Evolutionary conservation across 441 rosid species (phyloP).

Genomic region (Pelargonium fulgidum): DNA sequence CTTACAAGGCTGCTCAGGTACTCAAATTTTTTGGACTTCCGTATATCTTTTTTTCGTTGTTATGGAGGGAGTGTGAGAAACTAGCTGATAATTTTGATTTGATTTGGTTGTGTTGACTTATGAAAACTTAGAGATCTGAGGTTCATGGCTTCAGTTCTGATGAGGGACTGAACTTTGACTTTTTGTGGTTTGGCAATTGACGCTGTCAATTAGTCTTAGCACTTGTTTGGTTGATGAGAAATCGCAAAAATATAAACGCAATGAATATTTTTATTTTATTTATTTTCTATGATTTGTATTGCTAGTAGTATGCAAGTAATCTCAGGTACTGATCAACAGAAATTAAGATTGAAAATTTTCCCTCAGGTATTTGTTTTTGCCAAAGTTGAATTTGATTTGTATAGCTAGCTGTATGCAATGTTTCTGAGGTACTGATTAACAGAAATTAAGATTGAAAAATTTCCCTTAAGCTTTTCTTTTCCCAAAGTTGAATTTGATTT

Average conservation of each 20-base stretch:
- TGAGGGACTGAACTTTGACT: too few relatives aligned
- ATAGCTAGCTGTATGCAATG: neutral
- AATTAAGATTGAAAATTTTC: neutral
- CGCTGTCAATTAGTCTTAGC: too few relatives aligned
- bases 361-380: neutral
- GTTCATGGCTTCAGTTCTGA: too few relatives aligned
- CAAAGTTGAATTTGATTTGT: neutral
- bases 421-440: too few relatives aligned
- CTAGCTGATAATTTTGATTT: neutral
- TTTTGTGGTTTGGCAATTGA: too few relatives aligned
- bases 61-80: too few relatives aligned
- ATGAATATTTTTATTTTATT: too few relatives aligned
- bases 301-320: neutral
- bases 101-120: too few relatives aligned
- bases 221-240: too few relatives aligned
- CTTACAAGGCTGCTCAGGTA: constrained; percentile 87
- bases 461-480: neutral
- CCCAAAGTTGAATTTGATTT: neutral
- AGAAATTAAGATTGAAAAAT: neutral
- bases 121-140: too few relatives aligned
- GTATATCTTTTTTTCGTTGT: neutral
- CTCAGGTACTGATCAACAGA: too few relatives aligned
- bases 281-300: neutral
- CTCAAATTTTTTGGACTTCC: neutral
- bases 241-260: too few relatives aligned